phyloP scores from a whole-genome alignment of 176 grass and related monocot genomes.

The Melocanna baccifera region DNA sequence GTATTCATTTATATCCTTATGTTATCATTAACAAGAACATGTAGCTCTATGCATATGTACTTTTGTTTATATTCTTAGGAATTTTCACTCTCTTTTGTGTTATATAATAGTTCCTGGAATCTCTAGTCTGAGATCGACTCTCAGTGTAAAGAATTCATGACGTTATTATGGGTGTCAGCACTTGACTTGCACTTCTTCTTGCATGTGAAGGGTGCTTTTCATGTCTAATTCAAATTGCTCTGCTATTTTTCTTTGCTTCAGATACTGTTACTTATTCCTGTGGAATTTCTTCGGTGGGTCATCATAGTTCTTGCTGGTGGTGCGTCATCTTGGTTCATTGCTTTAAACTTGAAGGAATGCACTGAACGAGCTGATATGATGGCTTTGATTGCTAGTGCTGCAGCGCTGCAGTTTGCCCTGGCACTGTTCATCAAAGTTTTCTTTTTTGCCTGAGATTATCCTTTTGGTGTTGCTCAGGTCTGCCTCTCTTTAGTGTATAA shows the following conservation, averaged over 20 bases:
- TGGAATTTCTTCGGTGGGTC: slow-evolving; percentile 81
- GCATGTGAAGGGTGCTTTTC: neutral
- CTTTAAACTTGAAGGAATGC: slow-evolving; percentile 72
- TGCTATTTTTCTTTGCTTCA: slow-evolving; percentile 45
- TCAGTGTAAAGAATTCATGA: slow-evolving; percentile 3
- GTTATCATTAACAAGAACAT: slow-evolving; percentile 13
- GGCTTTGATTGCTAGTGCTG: slow-evolving; percentile 61
- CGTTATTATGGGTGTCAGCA: neutral
- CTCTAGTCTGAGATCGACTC: neutral
- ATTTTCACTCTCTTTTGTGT: neutral
- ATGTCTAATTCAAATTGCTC: slow-evolving; percentile 15
- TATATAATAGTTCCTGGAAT: neutral
- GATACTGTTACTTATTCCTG: slow-evolving; percentile 79
- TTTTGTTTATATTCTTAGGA: neutral
- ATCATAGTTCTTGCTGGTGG: slow-evolving; percentile 65
- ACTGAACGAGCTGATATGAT: slow-evolving; percentile 63
- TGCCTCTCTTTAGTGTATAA: neutral
- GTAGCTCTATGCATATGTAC: neutral
- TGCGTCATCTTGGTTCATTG: slow-evolving; percentile 84
- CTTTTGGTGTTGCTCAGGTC: slow-evolving; percentile 37
- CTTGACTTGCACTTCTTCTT: neutral
- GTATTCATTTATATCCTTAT: neutral
- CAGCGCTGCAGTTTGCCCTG: slow-evolving; percentile 71
- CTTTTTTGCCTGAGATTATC: slow-evolving; percentile 76
- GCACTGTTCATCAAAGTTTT: slow-evolving; percentile 94